Evolutionary conservation across 768 basidiomycete genomes (phyloP).

Genomic region (Crucibulum laeve): DNA sequence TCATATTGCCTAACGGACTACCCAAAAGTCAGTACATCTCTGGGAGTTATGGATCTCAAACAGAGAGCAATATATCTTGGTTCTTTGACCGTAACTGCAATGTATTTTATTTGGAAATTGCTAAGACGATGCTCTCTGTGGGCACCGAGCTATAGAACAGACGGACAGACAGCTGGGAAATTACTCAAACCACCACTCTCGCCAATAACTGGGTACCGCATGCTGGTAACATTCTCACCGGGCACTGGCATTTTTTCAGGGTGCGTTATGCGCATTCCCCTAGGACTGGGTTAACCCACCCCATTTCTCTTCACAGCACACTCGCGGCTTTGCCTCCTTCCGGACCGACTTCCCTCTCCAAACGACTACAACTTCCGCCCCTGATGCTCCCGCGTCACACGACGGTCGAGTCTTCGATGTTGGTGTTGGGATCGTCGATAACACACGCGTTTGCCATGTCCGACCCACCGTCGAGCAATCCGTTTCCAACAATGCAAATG

Average conservation of each 20-base stretch:
- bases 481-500: not conserved
- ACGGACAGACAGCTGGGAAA: no score
- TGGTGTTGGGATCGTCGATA: not conserved
- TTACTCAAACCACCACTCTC: no score
- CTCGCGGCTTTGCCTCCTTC: slow-evolving; percentile 11
- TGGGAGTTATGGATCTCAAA: no score
- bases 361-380: slow-evolving; percentile 14
- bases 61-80: no score
- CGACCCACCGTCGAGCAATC: not conserved
- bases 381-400: slow-evolving; percentile 11
- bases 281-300: not conserved
- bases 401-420: slow-evolving; percentile 2
- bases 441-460: slow-evolving; percentile 2
- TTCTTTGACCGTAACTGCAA: no score
- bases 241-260: slow-evolving; percentile 70
- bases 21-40: no score
- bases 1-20: no score
- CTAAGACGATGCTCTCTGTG: no score
- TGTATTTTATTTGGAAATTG: no score
- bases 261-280: slow-evolving; percentile 41
- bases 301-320: not conserved
- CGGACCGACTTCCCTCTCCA: slow-evolving; percentile 18
- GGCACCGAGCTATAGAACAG: no score
- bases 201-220: no score
- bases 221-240: no score